Evolutionary conservation across 768 basidiomycete genomes (phyloP).

Genomic region (Crepidotus variabilis): DNA sequence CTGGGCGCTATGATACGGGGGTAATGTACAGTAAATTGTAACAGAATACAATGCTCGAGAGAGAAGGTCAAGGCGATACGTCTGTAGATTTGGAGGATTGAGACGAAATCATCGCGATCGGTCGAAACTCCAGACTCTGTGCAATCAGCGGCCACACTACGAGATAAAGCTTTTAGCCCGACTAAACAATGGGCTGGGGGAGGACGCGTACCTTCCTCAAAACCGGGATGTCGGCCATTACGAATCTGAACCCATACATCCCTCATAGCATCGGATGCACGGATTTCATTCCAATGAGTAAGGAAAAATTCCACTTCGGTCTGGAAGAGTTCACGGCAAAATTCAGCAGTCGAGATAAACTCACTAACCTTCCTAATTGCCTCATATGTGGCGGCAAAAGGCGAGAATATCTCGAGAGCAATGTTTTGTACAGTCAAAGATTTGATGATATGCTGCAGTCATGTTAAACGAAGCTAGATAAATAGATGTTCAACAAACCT

Average conservation of each 20-base stretch:
- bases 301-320: conserved; percentile 77
- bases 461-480: conserved; percentile 2
- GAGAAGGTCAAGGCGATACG: conserved; percentile 1
- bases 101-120: conserved; percentile 21
- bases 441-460: conserved; percentile 64
- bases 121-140: conserved; percentile 57
- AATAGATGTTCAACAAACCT: conserved; percentile 22
- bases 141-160: conserved; percentile 69
- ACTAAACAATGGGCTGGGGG: neutral
- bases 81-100: conserved; percentile 12
- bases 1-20: too few species aligned
- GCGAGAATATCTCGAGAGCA: conserved; percentile 81
- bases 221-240: conserved; percentile 79
- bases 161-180: neutral
- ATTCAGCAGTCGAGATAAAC: neutral
- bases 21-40: too few species aligned
- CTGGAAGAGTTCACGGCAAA: conserved; percentile 36
- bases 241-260: conserved; percentile 85
- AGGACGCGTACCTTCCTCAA: conserved; percentile 64
- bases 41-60: too few species aligned
- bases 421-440: conserved; percentile 78
- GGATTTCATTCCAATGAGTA: conserved; percentile 79
- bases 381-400: conserved; percentile 78
- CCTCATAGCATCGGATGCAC: conserved; percentile 78
- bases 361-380: conserved; percentile 66